Base-by-base conservation (phyloP, 805 yeast genomes). In the Yamadazyma sp. region DNA sequence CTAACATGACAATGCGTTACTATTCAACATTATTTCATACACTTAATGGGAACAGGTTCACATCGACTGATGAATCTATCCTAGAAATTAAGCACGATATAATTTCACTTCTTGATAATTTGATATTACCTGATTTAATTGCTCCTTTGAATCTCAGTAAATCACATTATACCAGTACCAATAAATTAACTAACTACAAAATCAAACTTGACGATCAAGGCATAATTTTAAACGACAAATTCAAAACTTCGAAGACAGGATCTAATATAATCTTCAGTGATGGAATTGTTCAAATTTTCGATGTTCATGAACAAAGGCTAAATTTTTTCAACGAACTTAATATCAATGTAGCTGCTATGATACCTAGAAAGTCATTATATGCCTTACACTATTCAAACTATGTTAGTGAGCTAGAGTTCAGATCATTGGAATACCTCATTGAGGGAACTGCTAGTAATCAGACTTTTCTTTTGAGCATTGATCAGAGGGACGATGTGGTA, bases 341-440 rank as follows among this genome's bases (percentile, higher is more conserved):
- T 5, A 39, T 59, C 5, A 42, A 52, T 3, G 29, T 47, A 7
- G 58, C 49, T 4, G 47, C 47, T 1, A 49, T 67, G 49, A 52
- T 49, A 3, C 67, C 71, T 1, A 40, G 65, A 14, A 65, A 59
- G 36, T 56, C 64, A 5, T 51, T 68, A 20, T 58, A 45, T 43
- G 70, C 70, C 1, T 44, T 63, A 40, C 68, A 78, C 39, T 78
- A 77, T 33, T 65, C 80, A 2, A 66, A 66, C 18, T 78, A 86
- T 53, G 89, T 85, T 5, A 70, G 73, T n/a, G 95, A 86, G 47
- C 45, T 86, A 11, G 65, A 75, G 28, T 74, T 85, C 35, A 73
- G 88, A 39, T 70, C 73, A 9, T 56, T 86, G 13, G 58, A 65
- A 2, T 42, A 70, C 28, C 56, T 86, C 31, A 73, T 89, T 12